These are phyloP conservation scores for Didymella lethalis DNA, from an alignment of 2,329 filamentous ascomycete genomes.

Conservation along the genomic window DNA sequence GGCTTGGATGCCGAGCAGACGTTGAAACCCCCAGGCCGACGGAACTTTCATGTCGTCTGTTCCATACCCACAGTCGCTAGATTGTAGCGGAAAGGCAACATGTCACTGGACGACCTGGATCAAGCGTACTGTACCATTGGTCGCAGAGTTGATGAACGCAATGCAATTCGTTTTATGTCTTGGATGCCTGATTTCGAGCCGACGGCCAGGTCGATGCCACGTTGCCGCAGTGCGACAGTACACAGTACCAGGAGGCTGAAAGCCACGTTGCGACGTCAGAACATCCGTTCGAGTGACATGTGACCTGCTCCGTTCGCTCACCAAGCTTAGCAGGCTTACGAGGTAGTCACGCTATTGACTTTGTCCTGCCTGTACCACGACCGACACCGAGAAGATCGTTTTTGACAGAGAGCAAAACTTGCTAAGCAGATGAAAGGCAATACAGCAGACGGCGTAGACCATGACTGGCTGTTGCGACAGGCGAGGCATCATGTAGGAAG, in stretches of 20 bases:
- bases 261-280: neutral
- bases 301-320: neutral
- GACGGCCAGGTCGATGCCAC: conserved; percentile 2
- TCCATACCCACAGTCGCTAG: neutral
- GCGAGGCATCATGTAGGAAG: neutral
- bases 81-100: neutral
- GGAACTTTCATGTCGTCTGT: neutral
- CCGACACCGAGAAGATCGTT: neutral
- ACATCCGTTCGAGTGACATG: neutral
- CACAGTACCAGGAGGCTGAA: neutral
- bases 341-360: neutral
- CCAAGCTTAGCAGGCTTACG: neutral
- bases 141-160: neutral
- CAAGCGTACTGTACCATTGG: too few relatives aligned
- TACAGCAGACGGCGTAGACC: neutral
- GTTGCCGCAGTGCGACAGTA: conserved; percentile 1
- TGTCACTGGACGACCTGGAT: neutral
- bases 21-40: conserved; percentile 2
- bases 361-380: neutral
- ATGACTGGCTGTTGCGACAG: neutral
- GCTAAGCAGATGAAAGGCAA: neutral
- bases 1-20: conserved; percentile 4
- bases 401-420: neutral
- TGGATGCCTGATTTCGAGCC: neutral
- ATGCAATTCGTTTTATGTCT: neutral